These are phyloP conservation scores for Lodderomyces margitis DNA, from an alignment of 1,139 yeast genomes.

Conservation along the genomic window DNA sequence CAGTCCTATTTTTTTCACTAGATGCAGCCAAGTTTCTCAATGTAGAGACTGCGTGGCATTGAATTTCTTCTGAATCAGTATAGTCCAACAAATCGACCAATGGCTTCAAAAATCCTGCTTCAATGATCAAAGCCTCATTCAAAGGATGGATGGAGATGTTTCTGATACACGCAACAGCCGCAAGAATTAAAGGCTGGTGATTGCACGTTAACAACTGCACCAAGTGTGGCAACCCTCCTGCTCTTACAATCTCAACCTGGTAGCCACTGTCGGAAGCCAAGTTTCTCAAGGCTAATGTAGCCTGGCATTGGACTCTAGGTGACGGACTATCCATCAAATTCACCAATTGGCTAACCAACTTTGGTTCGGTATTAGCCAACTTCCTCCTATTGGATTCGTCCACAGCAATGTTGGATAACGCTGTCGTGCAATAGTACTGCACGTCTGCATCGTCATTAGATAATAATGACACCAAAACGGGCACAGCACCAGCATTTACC, in stretches of 20 bases:
- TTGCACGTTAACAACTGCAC: constrained; percentile 83
- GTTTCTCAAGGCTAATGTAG: constrained; percentile 91
- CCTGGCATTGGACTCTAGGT: constrained; percentile 97
- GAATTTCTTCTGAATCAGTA: constrained; percentile 90
- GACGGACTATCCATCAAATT: constrained; percentile 88
- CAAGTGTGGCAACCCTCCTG: constrained; percentile 92
- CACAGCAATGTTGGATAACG: constrained; percentile 93
- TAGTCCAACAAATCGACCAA: constrained; percentile 81
- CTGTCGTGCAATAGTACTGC: constrained; percentile 97
- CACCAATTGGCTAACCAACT: constrained; percentile 83
- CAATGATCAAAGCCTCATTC: constrained; percentile 92
- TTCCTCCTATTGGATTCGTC: constrained; percentile 89
- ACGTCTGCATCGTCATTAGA: constrained; percentile 92
- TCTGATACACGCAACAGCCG: constrained; percentile 97
- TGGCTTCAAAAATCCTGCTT: constrained; percentile 92
- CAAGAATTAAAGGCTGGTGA: constrained; percentile 88
- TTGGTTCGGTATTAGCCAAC: constrained; percentile 91
- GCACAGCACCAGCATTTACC: constrained; percentile 97
- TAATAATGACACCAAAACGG: constrained; percentile 86
- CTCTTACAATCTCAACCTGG: constrained; percentile 92
- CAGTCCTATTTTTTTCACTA: constrained; percentile 87
- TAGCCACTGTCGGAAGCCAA: constrained; percentile 91
- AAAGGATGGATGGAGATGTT: constrained; percentile 95
- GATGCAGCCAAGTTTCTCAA: constrained; percentile 94
- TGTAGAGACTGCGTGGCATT: constrained; percentile 96